These are phyloP conservation scores for Misopates orontium DNA, from an alignment of 257 asterid species.

Conservation along the genomic window DNA sequence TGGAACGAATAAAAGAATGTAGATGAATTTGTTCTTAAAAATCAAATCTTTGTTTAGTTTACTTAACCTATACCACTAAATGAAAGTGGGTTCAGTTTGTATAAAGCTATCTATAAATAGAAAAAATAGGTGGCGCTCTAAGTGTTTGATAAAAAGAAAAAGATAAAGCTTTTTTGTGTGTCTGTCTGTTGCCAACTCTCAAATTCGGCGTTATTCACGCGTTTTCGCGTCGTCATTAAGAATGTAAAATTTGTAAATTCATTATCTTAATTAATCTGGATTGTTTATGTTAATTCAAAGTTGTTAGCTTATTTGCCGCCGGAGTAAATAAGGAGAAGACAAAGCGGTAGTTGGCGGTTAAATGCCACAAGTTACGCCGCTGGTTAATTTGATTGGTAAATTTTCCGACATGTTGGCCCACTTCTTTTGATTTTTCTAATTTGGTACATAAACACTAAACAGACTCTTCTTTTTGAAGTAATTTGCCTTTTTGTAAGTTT, in stretches of 20 bases:
- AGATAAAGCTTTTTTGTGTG: constrained; percentile 18
- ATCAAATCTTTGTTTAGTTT: constrained; percentile 15
- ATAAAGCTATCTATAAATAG: constrained; percentile 11
- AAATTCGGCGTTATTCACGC: constrained; percentile 50
- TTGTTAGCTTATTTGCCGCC: constrained; percentile 11
- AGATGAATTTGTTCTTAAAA: constrained; percentile 29
- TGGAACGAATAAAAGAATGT: constrained; percentile 42
- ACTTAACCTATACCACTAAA: constrained; percentile 7
- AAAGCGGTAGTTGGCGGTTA: constrained; percentile 35
- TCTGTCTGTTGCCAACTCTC: constrained; percentile 39
- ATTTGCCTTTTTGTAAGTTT: too few relatives aligned
- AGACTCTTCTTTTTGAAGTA: too few relatives aligned
- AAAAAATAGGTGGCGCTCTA: constrained; percentile 21
- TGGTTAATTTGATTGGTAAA: constrained; percentile 14
- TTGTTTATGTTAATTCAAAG: not conserved
- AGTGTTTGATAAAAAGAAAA: constrained; percentile 15
- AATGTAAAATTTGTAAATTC: constrained; percentile 4
- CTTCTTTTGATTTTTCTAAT: not conserved
- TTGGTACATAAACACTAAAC: too few relatives aligned
- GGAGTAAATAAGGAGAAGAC: not conserved
- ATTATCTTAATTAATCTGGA: not conserved
- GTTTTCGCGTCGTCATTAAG: constrained; percentile 51
- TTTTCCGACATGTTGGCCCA: constrained; percentile 7
- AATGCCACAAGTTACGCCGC: constrained; percentile 42
- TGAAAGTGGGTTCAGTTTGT: not conserved